These are phyloP conservation scores for Pueraria montana DNA, from an alignment of 306 rosid genomes.

Conservation along the genomic window DNA sequence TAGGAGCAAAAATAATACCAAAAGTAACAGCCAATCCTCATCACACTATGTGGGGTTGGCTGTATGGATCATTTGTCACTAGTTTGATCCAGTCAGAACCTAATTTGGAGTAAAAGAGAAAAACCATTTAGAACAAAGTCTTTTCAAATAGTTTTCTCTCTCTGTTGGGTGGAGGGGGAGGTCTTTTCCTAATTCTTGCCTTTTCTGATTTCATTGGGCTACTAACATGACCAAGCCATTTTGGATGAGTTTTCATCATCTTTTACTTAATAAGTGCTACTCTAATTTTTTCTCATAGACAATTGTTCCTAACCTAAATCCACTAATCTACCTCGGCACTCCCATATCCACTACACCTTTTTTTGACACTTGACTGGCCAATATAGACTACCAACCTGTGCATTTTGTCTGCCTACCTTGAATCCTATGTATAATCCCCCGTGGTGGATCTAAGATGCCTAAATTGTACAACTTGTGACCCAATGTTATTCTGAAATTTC, in stretches of 20 bases:
- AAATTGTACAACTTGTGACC: not conserved
- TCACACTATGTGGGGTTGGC: not conserved
- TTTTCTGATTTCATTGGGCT: not conserved
- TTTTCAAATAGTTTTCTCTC: not conserved
- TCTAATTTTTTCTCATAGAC: not conserved
- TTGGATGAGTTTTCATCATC: not conserved
- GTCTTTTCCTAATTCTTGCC: not conserved
- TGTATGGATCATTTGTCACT: slow-evolving; percentile 1
- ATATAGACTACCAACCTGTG: too few relatives aligned
- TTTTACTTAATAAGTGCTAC: not conserved
- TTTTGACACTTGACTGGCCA: too few relatives aligned
- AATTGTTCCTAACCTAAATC: not conserved
- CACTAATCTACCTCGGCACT: too few relatives aligned
- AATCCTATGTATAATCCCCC: too few relatives aligned
- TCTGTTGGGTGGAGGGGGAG: too few relatives aligned
- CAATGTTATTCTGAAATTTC: slow-evolving; percentile 8
- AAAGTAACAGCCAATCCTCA: not conserved
- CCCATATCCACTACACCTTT: too few relatives aligned
- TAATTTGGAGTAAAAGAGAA: slow-evolving; percentile 21
- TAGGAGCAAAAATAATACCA: not conserved
- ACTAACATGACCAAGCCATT: slow-evolving; percentile 26
- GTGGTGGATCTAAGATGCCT: too few relatives aligned
- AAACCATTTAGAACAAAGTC: not conserved
- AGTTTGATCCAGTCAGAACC: not conserved
- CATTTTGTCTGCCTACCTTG: too few relatives aligned